Conservation (phyloP, 192 early-diverging fungal genomes). For the Phycomyces blakesleeanus region DNA sequence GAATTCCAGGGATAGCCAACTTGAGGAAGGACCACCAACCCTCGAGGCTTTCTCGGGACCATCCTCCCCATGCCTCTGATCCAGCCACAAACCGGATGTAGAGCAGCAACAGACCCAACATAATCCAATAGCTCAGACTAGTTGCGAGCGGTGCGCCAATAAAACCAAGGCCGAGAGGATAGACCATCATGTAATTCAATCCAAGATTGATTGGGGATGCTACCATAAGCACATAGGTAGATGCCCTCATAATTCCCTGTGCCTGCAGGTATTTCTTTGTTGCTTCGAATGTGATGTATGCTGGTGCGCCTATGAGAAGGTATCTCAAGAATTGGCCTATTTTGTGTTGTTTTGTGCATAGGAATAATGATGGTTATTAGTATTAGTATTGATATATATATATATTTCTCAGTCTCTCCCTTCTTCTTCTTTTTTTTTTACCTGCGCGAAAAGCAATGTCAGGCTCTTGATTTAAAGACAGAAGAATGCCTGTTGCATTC, state of each 20-base stretch:
- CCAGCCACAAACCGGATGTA: conserved; percentile 68
- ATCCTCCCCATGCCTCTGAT: conserved; percentile 81
- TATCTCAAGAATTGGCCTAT: conserved; percentile 53
- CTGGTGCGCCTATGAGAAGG: conserved; percentile 67
- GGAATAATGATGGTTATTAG: too few species aligned
- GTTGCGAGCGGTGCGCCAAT: conserved; percentile 83
- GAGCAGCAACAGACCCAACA: conserved; percentile 56
- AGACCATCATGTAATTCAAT: conserved; percentile 81
- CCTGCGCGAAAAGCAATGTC: conserved; percentile 19
- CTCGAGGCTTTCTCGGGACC: conserved; percentile 66
- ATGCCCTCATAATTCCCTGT: conserved; percentile 86
- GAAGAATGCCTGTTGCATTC: conserved; percentile 15
- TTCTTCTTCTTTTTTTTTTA: conserved; percentile 5
- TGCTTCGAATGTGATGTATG: conserved; percentile 78
- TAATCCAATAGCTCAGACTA: conserved; percentile 69
- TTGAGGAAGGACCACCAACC: conserved; percentile 54
- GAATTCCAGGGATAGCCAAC: conserved; percentile 73
- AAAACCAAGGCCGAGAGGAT: conserved; percentile 65
- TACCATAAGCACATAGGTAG: conserved; percentile 67
- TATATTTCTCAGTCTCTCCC: neutral
- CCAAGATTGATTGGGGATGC: conserved; percentile 70
- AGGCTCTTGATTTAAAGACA: conserved; percentile 24
- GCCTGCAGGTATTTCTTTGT: conserved; percentile 81
- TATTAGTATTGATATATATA: too few species aligned
- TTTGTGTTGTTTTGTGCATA: too few species aligned